Evolutionary conservation across 2,329 filamentous ascomycete genomes (phyloP).

Genomic region (Graphiopsis chlorocephala): DNA sequence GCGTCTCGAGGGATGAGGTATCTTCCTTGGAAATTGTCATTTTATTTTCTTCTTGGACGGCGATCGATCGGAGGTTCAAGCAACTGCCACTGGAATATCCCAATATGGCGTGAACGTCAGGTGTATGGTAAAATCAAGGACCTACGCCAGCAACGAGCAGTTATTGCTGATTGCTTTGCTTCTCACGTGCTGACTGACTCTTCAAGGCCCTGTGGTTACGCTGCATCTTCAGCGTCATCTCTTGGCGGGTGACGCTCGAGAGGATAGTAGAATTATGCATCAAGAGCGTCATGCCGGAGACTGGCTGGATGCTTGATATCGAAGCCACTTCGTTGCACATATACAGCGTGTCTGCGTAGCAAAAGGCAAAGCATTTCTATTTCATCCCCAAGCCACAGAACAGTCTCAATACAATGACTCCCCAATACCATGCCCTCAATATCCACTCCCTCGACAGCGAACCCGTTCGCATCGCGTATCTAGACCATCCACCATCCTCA

Average conservation of each 20-base stretch:
- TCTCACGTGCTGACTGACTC: not conserved
- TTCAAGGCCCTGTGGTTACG: not conserved
- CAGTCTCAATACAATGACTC: not conserved
- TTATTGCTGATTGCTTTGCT: no score
- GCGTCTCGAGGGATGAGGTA: not conserved
- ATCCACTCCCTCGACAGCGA: not conserved
- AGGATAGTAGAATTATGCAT: not conserved
- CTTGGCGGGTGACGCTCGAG: not conserved
- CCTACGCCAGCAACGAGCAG: not conserved
- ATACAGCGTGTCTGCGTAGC: not conserved
- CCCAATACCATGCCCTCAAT: not conserved
- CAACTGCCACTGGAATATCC: not conserved
- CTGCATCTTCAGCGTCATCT: not conserved
- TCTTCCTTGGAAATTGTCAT: not conserved
- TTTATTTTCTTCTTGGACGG: not conserved
- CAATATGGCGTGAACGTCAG: not conserved
- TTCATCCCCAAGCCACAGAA: not conserved
- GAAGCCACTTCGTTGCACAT: not conserved
- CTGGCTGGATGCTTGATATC: not conserved
- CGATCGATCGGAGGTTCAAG: not conserved
- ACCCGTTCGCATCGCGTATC: constrained; percentile 23
- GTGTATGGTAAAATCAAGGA: not conserved
- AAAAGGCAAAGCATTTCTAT: not conserved
- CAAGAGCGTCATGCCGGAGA: not conserved
- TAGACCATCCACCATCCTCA: constrained; percentile 15